Evolutionary conservation across 2,329 filamentous ascomycete species (phyloP).

Genomic region (Colletotrichum filicis): DNA sequence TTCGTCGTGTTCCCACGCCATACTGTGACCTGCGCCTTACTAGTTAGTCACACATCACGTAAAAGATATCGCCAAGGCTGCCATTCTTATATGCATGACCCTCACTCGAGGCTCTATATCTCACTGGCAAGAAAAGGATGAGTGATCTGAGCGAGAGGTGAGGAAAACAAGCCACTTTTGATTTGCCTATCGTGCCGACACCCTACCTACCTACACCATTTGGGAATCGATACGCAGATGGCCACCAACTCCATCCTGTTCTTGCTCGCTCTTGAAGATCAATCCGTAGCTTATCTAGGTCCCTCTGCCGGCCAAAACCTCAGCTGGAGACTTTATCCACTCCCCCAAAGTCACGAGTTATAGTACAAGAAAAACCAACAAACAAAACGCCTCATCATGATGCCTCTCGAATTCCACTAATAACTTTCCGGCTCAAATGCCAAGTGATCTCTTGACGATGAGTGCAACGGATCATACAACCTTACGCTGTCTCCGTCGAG

Average conservation of each 20-base stretch:
- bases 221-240: constrained; percentile 29
- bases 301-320: constrained; percentile 14
- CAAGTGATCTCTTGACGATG: neutral
- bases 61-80: neutral
- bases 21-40: neutral
- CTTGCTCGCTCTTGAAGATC: constrained; percentile 26
- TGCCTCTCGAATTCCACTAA: constrained; percentile 4
- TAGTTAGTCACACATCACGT: neutral
- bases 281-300: constrained; percentile 4
- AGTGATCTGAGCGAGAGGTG: neutral
- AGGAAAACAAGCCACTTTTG: constrained; percentile 31
- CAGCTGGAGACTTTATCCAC: constrained; percentile 29
- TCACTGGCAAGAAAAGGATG: no score
- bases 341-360: constrained; percentile 22
- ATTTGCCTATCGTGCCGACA: constrained; percentile 25
- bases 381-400: constrained; percentile 31
- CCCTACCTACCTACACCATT: neutral
- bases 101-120: neutral
- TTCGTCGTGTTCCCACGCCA: neutral
- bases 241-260: constrained; percentile 24
- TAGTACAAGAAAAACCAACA: constrained; percentile 33
- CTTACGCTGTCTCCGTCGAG: constrained; percentile 18
- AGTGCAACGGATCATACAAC: neutral
- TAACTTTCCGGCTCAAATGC: constrained; percentile 4
- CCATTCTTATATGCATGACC: neutral